A percentile compares a stretch with the other conserved stretches of the same genome.
phyloP scores from a whole-genome alignment of 2,329 filamentous ascomycete species.

The Talaromyces marneffei region DNA sequence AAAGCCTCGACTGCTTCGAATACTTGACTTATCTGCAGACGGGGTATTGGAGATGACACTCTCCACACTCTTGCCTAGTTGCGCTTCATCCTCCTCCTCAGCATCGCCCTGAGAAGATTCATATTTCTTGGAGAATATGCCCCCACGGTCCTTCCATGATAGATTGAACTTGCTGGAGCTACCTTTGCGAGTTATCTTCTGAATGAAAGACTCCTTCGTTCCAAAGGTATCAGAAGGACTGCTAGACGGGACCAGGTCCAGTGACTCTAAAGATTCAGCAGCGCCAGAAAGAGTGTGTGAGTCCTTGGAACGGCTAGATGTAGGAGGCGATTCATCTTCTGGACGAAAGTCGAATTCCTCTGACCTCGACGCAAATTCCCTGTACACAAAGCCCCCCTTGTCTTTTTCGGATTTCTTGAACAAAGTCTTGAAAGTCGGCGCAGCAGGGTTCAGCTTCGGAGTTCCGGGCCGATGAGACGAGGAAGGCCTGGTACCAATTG shows the following conservation, averaged over 20 bases:
- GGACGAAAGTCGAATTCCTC: constrained; percentile 26
- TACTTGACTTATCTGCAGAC: constrained; percentile 38
- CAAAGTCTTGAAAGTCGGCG: constrained; percentile 76
- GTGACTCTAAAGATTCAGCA: constrained; percentile 43
- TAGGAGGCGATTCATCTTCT: constrained; percentile 39
- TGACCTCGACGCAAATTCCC: constrained; percentile 16
- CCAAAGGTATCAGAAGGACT: constrained; percentile 36
- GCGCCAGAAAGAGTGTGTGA: constrained; percentile 42
- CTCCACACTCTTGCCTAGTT: constrained; percentile 41
- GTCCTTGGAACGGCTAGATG: constrained; percentile 41
- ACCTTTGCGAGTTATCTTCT: constrained; percentile 47
- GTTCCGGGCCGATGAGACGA: constrained; percentile 51
- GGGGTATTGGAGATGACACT: constrained; percentile 36
- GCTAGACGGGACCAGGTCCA: constrained; percentile 42
- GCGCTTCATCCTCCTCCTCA: constrained; percentile 41
- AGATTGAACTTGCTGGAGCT: constrained; percentile 48
- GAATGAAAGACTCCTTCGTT: constrained; percentile 47
- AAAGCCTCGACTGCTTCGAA: constrained; percentile 41
- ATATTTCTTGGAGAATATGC: constrained; percentile 43
- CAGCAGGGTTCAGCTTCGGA: constrained; percentile 73
- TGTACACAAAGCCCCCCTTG: constrained; percentile 29
- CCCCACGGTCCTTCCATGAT: constrained; percentile 47
- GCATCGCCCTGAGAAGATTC: constrained; percentile 40
- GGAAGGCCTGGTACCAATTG: constrained; percentile 73
- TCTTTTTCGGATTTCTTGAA: constrained; percentile 49